Evolutionary conservation across 2,329 filamentous ascomycete genomes (phyloP).

Genomic region (Botryotinia convoluta): DNA sequence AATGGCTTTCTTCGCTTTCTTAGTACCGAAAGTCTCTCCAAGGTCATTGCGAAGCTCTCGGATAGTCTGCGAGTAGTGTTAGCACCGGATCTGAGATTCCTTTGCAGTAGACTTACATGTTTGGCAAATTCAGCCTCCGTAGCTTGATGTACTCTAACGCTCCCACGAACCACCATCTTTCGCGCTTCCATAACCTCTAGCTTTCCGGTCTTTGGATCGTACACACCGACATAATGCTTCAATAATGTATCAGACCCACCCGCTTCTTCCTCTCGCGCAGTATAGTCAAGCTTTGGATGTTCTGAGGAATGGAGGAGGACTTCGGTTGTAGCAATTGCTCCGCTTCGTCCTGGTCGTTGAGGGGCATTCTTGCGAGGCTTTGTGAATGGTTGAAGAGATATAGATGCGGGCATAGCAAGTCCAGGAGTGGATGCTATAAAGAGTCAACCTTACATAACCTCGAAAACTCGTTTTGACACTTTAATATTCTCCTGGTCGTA

Average conservation of each 20-base stretch:
- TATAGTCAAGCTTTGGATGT: slow-evolving; percentile 59
- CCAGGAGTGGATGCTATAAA: slow-evolving; percentile 38
- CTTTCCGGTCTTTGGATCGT: slow-evolving; percentile 57
- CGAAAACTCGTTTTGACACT: neutral
- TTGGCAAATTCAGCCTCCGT: slow-evolving; percentile 43
- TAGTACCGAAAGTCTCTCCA: slow-evolving; percentile 77
- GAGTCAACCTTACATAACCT: neutral
- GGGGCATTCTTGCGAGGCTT: slow-evolving; percentile 33
- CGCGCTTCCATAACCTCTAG: slow-evolving; percentile 61
- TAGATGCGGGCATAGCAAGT: slow-evolving; percentile 36
- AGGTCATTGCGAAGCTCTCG: slow-evolving; percentile 65
- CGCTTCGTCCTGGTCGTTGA: slow-evolving; percentile 28
- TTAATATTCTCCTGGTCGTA: neutral
- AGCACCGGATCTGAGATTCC: neutral
- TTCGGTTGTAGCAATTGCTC: slow-evolving; percentile 42
- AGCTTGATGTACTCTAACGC: slow-evolving; percentile 55
- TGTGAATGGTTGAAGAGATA: slow-evolving; percentile 37
- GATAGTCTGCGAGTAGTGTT: slow-evolving; percentile 46
- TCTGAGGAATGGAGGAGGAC: slow-evolving; percentile 57
- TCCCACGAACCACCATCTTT: slow-evolving; percentile 60
- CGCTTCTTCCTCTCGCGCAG: slow-evolving; percentile 51
- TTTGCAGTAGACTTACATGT: slow-evolving; percentile 11
- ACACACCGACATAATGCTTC: slow-evolving; percentile 65
- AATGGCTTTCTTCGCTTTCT: slow-evolving; percentile 79
- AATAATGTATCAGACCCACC: slow-evolving; percentile 45